Conservation (phyloP, 139 green algal species). For the Chlorella sorokiniana region DNA sequence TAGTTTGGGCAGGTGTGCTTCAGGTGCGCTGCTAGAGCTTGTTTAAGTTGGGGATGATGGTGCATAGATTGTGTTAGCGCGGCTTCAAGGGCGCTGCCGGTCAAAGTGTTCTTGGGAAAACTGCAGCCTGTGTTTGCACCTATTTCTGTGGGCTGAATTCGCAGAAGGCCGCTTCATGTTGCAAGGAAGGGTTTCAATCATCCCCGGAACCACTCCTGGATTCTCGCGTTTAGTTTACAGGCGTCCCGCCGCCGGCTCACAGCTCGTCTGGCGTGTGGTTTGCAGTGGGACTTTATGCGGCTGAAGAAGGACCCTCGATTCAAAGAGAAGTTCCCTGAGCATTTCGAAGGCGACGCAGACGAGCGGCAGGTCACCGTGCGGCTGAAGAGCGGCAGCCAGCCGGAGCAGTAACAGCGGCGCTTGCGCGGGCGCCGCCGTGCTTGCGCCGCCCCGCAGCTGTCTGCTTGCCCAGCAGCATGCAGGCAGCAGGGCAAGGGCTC, state of each 20-base stretch:
- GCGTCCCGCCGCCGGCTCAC: no score
- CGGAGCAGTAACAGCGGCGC: not conserved
- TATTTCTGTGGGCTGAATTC: no score
- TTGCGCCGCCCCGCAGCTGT: not conserved
- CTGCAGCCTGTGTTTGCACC: no score
- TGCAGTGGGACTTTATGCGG: constrained; percentile 38
- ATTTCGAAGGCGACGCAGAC: not conserved
- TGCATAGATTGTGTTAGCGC: not conserved
- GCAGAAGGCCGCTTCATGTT: no score
- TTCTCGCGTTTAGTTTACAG: no score
- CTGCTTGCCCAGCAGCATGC: not conserved
- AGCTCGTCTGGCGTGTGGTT: not conserved
- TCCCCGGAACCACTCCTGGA: no score
- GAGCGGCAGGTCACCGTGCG: not conserved
- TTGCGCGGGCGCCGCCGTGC: no score
- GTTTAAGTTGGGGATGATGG: not conserved
- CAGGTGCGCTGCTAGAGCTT: not conserved
- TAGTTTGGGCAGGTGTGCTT: constrained; percentile 28
- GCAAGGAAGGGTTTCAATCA: no score
- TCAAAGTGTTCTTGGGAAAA: no score
- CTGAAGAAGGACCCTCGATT: constrained; percentile 37
- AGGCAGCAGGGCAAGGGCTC: not conserved
- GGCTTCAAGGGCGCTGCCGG: no score
- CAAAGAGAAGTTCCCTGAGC: constrained; percentile 41
- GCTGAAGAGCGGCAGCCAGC: constrained; percentile 22